A percentile compares a stretch with the other conserved stretches of the same genome.
Evolutionary conservation across 1,284 basidiomycete species (phyloP).

Genomic region (Cerrena zonata): DNA sequence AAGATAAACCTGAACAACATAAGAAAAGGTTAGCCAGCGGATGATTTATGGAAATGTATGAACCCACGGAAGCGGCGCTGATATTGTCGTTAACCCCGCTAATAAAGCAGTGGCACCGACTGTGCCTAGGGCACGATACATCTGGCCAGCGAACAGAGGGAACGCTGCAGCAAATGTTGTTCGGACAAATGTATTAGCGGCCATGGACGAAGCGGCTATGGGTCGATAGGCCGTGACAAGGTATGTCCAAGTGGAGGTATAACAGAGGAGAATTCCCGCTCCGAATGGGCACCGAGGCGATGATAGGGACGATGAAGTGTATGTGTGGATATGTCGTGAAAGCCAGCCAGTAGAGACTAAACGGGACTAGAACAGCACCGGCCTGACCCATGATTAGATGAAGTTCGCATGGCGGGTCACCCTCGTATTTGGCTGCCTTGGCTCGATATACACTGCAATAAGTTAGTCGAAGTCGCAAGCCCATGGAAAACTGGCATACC

Average conservation of each 20-base stretch:
- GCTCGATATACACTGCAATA: constrained; percentile 29
- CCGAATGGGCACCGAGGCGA: constrained; percentile 62
- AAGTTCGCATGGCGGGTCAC: constrained; percentile 61
- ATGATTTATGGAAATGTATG: neutral
- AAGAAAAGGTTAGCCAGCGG: neutral
- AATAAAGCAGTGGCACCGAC: constrained; percentile 75
- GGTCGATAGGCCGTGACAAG: constrained; percentile 70
- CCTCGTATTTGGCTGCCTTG: constrained; percentile 32
- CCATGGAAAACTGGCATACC: constrained; percentile 27
- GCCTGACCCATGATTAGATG: constrained; percentile 62
- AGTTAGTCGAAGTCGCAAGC: neutral
- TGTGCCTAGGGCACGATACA: constrained; percentile 58
- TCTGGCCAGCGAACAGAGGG: constrained; percentile 60
- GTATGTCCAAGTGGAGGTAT: constrained; percentile 67
- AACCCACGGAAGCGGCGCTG: constrained; percentile 69
- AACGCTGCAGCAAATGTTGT: constrained; percentile 67
- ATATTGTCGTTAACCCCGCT: constrained; percentile 61
- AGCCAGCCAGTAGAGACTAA: constrained; percentile 67
- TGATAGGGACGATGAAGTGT: constrained; percentile 69
- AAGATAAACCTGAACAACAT: constrained; percentile 32
- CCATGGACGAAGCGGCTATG: constrained; percentile 74
- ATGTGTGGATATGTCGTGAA: constrained; percentile 64
- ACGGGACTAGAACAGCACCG: constrained; percentile 63
- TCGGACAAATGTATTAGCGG: constrained; percentile 64
- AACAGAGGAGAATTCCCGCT: constrained; percentile 54